phyloP scores from a whole-genome alignment of 768 basidiomycete genomes.

The Boletus rubroflammeus region DNA sequence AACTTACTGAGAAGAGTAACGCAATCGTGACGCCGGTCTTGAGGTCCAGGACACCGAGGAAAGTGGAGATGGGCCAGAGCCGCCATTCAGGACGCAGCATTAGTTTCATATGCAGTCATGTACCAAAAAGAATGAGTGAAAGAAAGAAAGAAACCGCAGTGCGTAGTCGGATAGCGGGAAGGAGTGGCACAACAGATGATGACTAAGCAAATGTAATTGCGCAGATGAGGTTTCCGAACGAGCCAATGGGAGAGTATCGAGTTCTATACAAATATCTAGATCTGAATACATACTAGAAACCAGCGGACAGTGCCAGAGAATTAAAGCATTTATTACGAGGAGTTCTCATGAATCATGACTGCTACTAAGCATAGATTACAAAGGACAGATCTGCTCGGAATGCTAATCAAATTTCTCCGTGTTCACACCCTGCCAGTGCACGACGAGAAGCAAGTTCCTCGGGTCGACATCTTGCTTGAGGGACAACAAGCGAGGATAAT shows the following conservation, averaged over 20 bases:
- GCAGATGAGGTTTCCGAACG: neutral
- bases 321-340: neutral
- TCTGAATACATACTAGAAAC: too few species aligned
- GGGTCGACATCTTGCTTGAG: neutral
- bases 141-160: neutral
- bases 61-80: constrained; percentile 77
- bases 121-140: constrained; percentile 17
- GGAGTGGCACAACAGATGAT: constrained; percentile 2
- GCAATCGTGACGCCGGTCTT: constrained; percentile 90
- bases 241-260: neutral
- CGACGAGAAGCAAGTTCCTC: too few species aligned
- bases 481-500: neutral
- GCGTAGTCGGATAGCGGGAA: neutral
- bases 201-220: constrained; percentile 13
- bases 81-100: constrained; percentile 81
- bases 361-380: too few species aligned
- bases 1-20: constrained; percentile 81
- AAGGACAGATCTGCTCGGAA: neutral
- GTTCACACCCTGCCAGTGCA: neutral
- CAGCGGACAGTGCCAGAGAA: neutral
- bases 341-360: neutral
- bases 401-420: too few species aligned
- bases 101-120: constrained; percentile 61
- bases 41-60: constrained; percentile 85
- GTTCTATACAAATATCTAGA: neutral